phyloP scores from a whole-genome alignment of 768 basidiomycete genomes.

The Heimioporus sp. region DNA sequence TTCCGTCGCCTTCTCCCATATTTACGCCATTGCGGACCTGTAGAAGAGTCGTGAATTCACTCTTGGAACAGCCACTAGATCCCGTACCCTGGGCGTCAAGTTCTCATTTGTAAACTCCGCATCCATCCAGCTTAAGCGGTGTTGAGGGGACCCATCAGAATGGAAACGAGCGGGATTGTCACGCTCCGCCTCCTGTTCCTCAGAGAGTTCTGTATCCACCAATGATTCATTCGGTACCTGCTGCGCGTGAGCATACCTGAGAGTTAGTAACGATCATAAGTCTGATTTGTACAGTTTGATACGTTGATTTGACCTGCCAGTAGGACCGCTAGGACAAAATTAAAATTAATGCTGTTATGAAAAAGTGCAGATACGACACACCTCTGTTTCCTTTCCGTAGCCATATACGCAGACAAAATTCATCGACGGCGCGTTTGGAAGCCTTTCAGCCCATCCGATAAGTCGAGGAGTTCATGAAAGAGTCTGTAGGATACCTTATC shows the following conservation, averaged over 20 bases:
- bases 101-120: constrained; percentile 69
- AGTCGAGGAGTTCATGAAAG: background rate
- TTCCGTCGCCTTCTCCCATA: constrained; percentile 95
- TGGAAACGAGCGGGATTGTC: constrained; percentile 46
- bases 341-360: background rate
- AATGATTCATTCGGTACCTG: constrained; percentile 64
- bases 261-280: background rate
- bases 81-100: constrained; percentile 50
- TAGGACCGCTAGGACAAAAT: constrained; percentile 65
- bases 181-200: constrained; percentile 37
- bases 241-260: constrained; percentile 69
- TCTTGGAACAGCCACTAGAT: background rate
- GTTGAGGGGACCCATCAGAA: constrained; percentile 46
- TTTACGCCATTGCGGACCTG: constrained; percentile 82
- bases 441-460: constrained; percentile 35
- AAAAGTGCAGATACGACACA: constrained; percentile 27
- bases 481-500: constrained; percentile 45
- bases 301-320: constrained; percentile 48
- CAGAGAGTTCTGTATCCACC: constrained; percentile 45
- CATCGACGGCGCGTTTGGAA: constrained; percentile 90
- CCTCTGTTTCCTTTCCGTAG: constrained; percentile 94
- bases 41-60: background rate
- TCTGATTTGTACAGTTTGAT: background rate
- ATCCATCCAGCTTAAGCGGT: constrained; percentile 81
- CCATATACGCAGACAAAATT: constrained; percentile 93